Conservation (phyloP, 2,329 filamentous ascomycete species). For the Emergomyces pasteurianus region DNA sequence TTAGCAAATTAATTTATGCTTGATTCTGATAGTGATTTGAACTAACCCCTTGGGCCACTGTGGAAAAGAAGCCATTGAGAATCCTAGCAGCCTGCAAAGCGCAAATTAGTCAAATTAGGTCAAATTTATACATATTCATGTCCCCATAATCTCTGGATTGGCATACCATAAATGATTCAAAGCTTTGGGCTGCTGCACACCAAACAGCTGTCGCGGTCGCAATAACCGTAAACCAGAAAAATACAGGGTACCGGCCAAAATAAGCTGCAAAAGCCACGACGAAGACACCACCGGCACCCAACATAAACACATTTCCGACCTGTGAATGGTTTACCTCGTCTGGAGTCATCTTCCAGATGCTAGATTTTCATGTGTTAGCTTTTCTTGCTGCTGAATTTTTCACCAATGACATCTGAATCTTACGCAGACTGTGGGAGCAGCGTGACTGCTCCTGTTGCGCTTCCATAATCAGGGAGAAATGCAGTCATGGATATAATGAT, state of each 20-base stretch:
- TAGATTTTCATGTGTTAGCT: slow-evolving; percentile 1
- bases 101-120: background rate
- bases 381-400: background rate
- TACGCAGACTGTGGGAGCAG: slow-evolving; percentile 27
- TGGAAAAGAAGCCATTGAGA: slow-evolving; percentile 35
- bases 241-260: slow-evolving; percentile 34
- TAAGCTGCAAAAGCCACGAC: slow-evolving; percentile 31
- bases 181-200: slow-evolving; percentile 25
- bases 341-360: slow-evolving; percentile 26
- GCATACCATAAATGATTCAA: slow-evolving; percentile 26
- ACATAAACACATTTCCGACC: slow-evolving; percentile 34
- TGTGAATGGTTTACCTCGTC: slow-evolving; percentile 30
- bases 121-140: background rate
- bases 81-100: slow-evolving; percentile 25
- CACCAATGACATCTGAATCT: slow-evolving; percentile 7
- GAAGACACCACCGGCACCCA: slow-evolving; percentile 32
- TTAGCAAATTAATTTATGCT: background rate
- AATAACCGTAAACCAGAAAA: slow-evolving; percentile 30
- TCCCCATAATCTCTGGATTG: background rate
- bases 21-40: background rate
- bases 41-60: slow-evolving; percentile 28
- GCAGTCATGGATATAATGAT: slow-evolving; percentile 27
- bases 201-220: slow-evolving; percentile 29
- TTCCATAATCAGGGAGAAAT: slow-evolving; percentile 33
- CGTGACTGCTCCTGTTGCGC: slow-evolving; percentile 30